Evolutionary conservation across 805 yeast species (phyloP).

Genomic region (Kluyveromyces dobzhanskii): DNA sequence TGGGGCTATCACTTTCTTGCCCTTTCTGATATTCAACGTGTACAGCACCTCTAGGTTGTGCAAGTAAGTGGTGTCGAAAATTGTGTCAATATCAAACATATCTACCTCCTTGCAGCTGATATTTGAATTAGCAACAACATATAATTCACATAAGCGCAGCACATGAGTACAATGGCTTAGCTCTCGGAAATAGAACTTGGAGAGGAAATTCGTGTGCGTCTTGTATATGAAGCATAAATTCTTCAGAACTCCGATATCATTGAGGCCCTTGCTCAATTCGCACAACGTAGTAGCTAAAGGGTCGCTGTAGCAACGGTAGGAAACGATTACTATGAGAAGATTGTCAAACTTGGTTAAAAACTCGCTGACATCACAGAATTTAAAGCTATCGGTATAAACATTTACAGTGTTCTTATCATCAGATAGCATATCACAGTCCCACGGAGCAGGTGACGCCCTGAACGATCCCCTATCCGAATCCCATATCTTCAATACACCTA

Average conservation of each 20-base stretch:
- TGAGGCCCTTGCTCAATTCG: constrained; percentile 2
- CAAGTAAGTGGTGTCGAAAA: constrained; percentile 19
- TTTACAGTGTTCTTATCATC: constrained; percentile 9
- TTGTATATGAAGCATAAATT: constrained; percentile 19
- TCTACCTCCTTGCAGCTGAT: constrained; percentile 4
- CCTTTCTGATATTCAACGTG: constrained; percentile 15
- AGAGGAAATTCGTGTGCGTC: constrained; percentile 17
- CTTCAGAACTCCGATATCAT: constrained; percentile 1
- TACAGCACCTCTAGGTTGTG: constrained; percentile 14
- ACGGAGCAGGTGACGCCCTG: constrained; percentile 4
- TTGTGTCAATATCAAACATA: constrained; percentile 18
- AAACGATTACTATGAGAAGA: constrained; percentile 16
- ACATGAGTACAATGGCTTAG: constrained; percentile 7
- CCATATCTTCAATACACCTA: constrained; percentile 21
- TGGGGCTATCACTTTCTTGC: constrained; percentile 13
- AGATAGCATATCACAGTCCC: constrained; percentile 12
- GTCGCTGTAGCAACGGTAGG: constrained; percentile 19
- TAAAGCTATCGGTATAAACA: constrained; percentile 10
- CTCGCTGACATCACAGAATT: constrained; percentile 3
- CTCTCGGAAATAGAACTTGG: constrained; percentile 22
- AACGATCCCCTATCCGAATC: neutral
- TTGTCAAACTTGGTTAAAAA: constrained; percentile 11
- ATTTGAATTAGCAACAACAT: constrained; percentile 16
- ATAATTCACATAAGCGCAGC: constrained; percentile 19
- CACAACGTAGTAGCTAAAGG: constrained; percentile 11